A percentile compares a stretch with the other conserved stretches of the same genome.
Conservation (phyloP, 2,329 filamentous ascomycete genomes). For the Didymella exigua region DNA sequence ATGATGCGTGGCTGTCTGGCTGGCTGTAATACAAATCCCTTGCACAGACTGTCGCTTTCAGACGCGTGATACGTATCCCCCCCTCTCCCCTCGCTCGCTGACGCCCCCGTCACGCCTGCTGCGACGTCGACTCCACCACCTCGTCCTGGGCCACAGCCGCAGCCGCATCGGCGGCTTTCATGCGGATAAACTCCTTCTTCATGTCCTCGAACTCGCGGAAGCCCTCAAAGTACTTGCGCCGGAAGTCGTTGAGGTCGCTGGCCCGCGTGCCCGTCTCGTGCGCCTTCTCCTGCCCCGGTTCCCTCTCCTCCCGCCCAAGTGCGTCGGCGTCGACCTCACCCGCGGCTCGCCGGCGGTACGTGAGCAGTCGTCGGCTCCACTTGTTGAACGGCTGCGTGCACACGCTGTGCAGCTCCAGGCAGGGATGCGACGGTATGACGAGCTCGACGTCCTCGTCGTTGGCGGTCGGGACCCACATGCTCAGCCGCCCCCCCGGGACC, state of each 20-base stretch:
- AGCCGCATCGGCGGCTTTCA: conserved; percentile 22
- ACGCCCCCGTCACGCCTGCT: background rate
- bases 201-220: conserved; percentile 45
- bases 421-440: conserved; percentile 75
- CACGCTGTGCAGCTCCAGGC: conserved; percentile 72
- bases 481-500: conserved; percentile 77
- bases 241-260: conserved; percentile 71
- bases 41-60: too few relatives aligned
- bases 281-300: conserved; percentile 36
- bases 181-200: conserved; percentile 36
- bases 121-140: background rate
- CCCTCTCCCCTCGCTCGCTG: background rate
- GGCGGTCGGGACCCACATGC: conserved; percentile 97
- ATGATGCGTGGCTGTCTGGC: too few relatives aligned
- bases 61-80: too few relatives aligned
- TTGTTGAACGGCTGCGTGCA: conserved; percentile 90
- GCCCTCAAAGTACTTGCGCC: conserved; percentile 59
- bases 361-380: conserved; percentile 89
- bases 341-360: conserved; percentile 75
- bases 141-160: background rate
- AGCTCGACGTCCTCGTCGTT: conserved; percentile 68
- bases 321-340: conserved; percentile 25
- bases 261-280: conserved; percentile 58
- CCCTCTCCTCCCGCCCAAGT: conserved; percentile 5
- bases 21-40: too few relatives aligned